A percentile compares a stretch with the other conserved stretches of the same genome.
These are phyloP conservation scores for Penicillium pancosmium DNA, from an alignment of 495 filamentous ascomycete genomes.

Conservation along the genomic window DNA sequence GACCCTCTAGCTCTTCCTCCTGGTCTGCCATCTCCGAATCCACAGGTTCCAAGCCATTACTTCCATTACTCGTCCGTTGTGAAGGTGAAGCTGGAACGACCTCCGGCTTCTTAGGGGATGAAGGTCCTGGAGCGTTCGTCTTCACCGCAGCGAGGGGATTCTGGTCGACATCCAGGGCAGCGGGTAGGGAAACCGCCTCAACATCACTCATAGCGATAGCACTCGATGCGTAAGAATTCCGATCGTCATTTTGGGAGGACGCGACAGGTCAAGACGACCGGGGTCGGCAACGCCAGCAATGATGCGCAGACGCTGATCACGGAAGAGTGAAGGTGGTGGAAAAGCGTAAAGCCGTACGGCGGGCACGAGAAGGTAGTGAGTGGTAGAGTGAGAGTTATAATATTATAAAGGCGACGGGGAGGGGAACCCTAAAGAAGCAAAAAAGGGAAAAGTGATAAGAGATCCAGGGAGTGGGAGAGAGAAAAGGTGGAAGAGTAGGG, in stretches of 20 bases:
- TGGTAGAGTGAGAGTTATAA: not conserved
- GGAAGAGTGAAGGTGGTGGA: not conserved
- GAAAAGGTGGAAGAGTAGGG: conserved; percentile 13
- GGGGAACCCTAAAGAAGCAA: not conserved
- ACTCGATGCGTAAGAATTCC: conserved; percentile 45
- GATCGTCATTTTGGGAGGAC: conserved; percentile 55
- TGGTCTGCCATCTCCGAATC: conserved; percentile 20
- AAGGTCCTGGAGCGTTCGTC: conserved; percentile 33
- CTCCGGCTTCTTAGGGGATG: conserved; percentile 29
- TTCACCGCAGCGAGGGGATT: conserved; percentile 40
- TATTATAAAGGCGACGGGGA: not conserved
- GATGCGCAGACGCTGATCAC: conserved; percentile 42
- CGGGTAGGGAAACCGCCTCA: conserved; percentile 47
- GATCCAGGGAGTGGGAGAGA: conserved; percentile 7
- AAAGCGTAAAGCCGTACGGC: too few species aligned
- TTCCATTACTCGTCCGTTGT: conserved; percentile 17
- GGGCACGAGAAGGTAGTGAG: not conserved
- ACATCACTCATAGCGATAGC: conserved; percentile 58
- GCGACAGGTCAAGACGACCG: conserved; percentile 38
- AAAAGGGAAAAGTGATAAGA: not conserved
- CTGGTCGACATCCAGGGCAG: conserved; percentile 46
- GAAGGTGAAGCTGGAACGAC: conserved; percentile 19
- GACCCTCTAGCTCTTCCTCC: conserved; percentile 32
- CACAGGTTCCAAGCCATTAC: conserved; percentile 28
- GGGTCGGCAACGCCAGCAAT: conserved; percentile 44